phyloP scores from a whole-genome alignment of 2,329 filamentous ascomycete species.

The Fusarium multiceps region DNA sequence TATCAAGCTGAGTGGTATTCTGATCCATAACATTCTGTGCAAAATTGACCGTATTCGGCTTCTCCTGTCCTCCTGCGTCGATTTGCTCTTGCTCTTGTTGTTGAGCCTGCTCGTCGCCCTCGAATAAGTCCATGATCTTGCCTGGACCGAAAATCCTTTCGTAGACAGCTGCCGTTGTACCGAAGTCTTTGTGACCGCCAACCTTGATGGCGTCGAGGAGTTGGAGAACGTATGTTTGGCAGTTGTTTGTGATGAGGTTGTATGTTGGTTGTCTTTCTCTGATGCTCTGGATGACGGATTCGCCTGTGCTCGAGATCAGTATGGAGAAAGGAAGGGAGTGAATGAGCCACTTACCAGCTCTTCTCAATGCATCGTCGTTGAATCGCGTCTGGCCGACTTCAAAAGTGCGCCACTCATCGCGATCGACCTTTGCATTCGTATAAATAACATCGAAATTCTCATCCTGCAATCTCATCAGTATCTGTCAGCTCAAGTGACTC shows the following conservation, averaged over 20 bases:
- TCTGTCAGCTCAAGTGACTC: rapidly evolving
- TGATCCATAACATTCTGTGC: conserved; percentile 66
- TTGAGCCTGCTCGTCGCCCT: conserved; percentile 44
- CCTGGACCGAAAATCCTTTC: conserved; percentile 61
- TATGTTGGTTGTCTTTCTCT: conserved; percentile 61
- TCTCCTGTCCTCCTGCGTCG: neutral
- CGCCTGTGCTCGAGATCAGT: no score
- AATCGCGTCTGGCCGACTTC: conserved; percentile 64
- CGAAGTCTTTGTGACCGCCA: conserved; percentile 62
- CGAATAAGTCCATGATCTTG: conserved; percentile 64
- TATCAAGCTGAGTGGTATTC: conserved; percentile 63
- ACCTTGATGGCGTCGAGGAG: conserved; percentile 66
- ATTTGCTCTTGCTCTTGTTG: no score
- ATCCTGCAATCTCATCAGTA: conserved; percentile 48
- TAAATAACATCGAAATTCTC: conserved; percentile 68
- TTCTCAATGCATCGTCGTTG: conserved; percentile 64
- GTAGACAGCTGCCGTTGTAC: conserved; percentile 65
- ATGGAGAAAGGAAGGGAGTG: no score
- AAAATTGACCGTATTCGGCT: conserved; percentile 57
- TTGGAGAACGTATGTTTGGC: conserved; percentile 66
- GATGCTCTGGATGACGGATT: conserved; percentile 65
- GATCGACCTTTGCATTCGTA: conserved; percentile 60
- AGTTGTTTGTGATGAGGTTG: conserved; percentile 70
- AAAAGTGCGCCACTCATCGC: conserved; percentile 63
- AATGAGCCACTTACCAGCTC: conserved; percentile 54